Evolutionary conservation across 805 yeast species (phyloP).

Genomic region (Phaffomyces antillensis): DNA sequence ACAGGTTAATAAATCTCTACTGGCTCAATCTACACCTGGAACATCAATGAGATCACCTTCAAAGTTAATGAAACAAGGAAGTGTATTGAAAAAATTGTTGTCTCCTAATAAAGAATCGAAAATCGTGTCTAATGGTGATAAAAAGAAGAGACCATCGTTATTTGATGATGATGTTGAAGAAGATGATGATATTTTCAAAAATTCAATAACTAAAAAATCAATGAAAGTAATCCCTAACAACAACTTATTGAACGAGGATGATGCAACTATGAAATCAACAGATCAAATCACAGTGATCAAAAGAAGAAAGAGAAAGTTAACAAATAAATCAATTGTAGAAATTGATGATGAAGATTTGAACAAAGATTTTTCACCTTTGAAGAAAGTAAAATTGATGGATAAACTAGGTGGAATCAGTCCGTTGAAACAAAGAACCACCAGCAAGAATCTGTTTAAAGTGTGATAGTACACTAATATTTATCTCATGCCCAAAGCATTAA

Average conservation of each 20-base stretch:
- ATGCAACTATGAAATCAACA: background rate
- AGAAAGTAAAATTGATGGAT: constrained; percentile 21
- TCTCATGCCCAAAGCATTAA: no score
- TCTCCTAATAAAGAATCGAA: constrained; percentile 12
- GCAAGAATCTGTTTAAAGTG: constrained; percentile 20
- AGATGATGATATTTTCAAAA: constrained; percentile 22
- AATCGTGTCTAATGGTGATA: background rate
- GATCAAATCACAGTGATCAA: constrained; percentile 1
- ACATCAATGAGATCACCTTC: constrained; percentile 12
- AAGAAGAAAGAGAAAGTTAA: constrained; percentile 19
- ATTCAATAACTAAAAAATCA: constrained; percentile 10
- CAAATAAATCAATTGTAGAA: constrained; percentile 14
- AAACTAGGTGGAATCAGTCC: constrained; percentile 22
- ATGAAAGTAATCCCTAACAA: constrained; percentile 2
- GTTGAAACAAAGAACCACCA: constrained; percentile 21
- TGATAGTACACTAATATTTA: background rate
- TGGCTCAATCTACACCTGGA: constrained; percentile 25
- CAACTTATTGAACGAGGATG: background rate
- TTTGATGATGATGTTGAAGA: constrained; percentile 25
- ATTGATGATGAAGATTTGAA: constrained; percentile 15
- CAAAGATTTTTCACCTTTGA: constrained; percentile 14
- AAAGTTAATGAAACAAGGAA: constrained; percentile 15
- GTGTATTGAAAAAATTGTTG: constrained; percentile 19
- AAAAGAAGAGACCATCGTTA: constrained; percentile 17
- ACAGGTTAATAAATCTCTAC: constrained; percentile 8